Base-by-base conservation (phyloP, 2,329 filamentous ascomycete species). In the Cercospora sp. region DNA sequence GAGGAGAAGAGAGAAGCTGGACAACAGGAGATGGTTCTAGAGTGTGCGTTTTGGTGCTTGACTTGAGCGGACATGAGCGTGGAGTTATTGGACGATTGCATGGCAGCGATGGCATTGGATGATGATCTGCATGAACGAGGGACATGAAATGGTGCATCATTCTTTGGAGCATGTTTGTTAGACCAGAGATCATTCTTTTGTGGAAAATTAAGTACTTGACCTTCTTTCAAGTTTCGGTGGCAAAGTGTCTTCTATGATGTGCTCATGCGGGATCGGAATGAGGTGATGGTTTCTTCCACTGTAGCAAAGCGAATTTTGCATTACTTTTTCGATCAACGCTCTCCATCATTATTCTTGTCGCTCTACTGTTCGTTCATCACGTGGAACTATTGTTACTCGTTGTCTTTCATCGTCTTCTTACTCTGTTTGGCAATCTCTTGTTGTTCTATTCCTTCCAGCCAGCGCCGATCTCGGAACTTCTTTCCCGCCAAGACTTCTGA, bases 11-110 rank as follows among this genome's bases (percentile, higher is more conserved):
- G 74, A 75, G 23, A 84, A 84, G 75, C 68, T 83, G 69, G 79
- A 80, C 65, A 70, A 67, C 20, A 77, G 82, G 70, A 65, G 79
- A 63, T 84, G 82, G 82, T 84, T 84, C 69, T 83, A 69, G 72
- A 20, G 13, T 16, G 13, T n/a, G 20, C 20, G 31, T 42, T 42
- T 42, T 6, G 36, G 36, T 42, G 16, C 36, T 42, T 42, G 36
- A 42, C 16, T 42, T n/a, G 8, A 42, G 36, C 6, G 36, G 16
- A n/a, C 3, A 8, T n/a, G 36, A n/a, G 36, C 36, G 36, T 42
- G 36, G 36, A 5, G 7, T 16, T n/a, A 40, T n/a, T 42, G 36
- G 36, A 42, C 36, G 42, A 23, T 23, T 48, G 42, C 42, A 48
- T 48, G 18, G n/a, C 18, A 51, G 20, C 18, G 45, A 51, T 13